Evolutionary conservation across 768 basidiomycete genomes (phyloP), one percentile per base, ranked within the genome.

Genomic region (Podaxis sp.): DNA sequence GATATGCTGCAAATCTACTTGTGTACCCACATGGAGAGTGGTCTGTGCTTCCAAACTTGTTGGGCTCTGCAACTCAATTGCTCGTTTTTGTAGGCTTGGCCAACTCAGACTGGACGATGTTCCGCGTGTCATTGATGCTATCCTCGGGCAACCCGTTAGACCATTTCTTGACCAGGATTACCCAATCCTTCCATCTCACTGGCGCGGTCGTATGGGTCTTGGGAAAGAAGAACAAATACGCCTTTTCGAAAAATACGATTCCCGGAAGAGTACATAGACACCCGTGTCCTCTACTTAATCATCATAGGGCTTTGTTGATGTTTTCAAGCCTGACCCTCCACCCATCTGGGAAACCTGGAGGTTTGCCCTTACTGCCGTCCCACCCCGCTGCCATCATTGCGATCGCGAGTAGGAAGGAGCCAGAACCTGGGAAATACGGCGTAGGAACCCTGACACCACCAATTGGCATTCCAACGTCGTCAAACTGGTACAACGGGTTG

Each of bases 201-300:
- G 88, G 89, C 79, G 90, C 61, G 90, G 90, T 10, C 76, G 88
- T 35, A 89, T 87, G 81, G 89, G 89, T 0, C 67, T 88, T 21
- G 74, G 73, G 36, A 86, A 84, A 66, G 81, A 79, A 11, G 81
- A 86, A 53, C 88, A 89, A 66, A 60, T 80, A 37, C 67, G 73
- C 11, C 73, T 83, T 27, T 67, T 66, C 54, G 44, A 57, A 28
- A 56, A 55, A 36, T 38, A 50, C 44, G 9, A 47, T n/a, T 18
- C 35, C 40, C 23, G 38, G 11, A 36, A 23, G 18, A 42, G 25
- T 13, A 32, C 27, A 11, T 51, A 59, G 57, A 32, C 25, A 32
- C 35, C 10, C 13, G n/a, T 37, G 18, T 18, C 27, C 5, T n/a
- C 10, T 5, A 46, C 32, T 44, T 25, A 32, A 13, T 32, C 21